Base-by-base conservation (phyloP, 148 eudicot species). In the Rhododendron ferrugineum region DNA sequence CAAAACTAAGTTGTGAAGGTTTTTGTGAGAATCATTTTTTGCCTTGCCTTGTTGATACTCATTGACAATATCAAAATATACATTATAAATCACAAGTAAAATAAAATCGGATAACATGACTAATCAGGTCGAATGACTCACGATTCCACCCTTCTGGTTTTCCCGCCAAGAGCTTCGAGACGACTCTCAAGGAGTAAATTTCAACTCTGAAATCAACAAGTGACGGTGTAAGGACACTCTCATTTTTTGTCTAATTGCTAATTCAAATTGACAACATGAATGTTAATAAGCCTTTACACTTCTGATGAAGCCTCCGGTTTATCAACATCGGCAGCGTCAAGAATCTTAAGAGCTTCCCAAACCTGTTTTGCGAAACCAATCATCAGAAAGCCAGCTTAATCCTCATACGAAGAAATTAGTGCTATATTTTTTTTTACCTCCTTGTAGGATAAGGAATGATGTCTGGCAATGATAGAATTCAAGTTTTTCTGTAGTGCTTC, bases 291-390 rank as follows among this genome's bases (percentile, higher is more conserved):
- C 83, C 88, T 86, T 79, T 86, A 92, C 94, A 92, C 86, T 42
- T 83, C 87, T 30, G 84, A 54, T 26, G 94, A 88, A n/a, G 87
- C 64, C 83, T 88, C 92, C n/a, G 91, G 92, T 50, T 87, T 34
- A 84, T 88, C 88, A 62, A 85, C 54, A 54, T 92, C 91, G 72
- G 91, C 91, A 81, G 91, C 90, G 79, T 92, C 94, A 81, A 92
- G 94, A 90, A 92, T 89, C 87, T 88, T 91, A 77, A 92, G 94
- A 84, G 94, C 94, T 85, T 89, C 89, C 92, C 94, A 92, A 4
- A 91, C 94, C 92, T 92, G 85, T 32, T 83, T 74, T 78, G 70
- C 30, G 0, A 62, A 8, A 62, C 70, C 30, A 62, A 62, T 62
- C 30, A 23, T 62, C 70, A 62, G 70, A 62, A 10, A 3, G n/a